phyloP scores from a whole-genome alignment of 2,329 filamentous ascomycete genomes.

The Phyllosticta citriasiana region DNA sequence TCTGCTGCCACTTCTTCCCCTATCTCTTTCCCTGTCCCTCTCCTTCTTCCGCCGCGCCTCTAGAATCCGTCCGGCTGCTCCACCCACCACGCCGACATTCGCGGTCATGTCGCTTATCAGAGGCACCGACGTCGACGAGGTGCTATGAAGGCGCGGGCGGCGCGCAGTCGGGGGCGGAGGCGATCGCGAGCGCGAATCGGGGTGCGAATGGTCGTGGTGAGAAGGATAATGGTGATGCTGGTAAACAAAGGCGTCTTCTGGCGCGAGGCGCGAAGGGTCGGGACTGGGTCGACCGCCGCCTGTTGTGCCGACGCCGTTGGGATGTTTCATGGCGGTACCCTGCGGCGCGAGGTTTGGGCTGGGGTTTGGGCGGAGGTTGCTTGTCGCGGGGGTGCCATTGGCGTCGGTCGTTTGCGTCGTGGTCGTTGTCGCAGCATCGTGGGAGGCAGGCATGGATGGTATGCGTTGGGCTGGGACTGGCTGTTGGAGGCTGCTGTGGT shows the following conservation, averaged over 20 bases:
- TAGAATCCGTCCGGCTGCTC: slow-evolving; percentile 19
- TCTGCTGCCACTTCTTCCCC: slow-evolving; percentile 55
- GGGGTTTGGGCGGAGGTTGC: not conserved
- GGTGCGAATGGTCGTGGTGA: slow-evolving; percentile 42
- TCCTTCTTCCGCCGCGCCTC: slow-evolving; percentile 36
- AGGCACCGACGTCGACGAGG: slow-evolving; percentile 2
- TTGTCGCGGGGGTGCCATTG: not conserved
- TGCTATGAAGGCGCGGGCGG: slow-evolving; percentile 19
- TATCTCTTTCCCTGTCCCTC: slow-evolving; percentile 25
- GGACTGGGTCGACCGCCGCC: not conserved
- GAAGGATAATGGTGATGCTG: not conserved
- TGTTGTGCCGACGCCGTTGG: not conserved
- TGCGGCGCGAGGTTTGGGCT: not conserved
- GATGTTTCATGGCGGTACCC: not conserved
- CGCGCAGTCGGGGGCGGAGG: slow-evolving; percentile 32
- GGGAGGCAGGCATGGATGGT: not conserved
- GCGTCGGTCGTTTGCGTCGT: not conserved
- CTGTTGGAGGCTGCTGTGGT: not conserved
- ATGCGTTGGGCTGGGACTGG: not conserved
- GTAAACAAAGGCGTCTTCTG: slow-evolving; percentile 67
- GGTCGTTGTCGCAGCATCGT: not conserved
- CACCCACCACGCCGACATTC: not conserved
- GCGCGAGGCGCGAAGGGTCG: slow-evolving; percentile 51
- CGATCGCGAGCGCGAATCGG: not conserved
- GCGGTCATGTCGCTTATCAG: not conserved